phyloP scores from a whole-genome alignment of 2,329 filamentous ascomycete species.

The Didymella lethalis region DNA sequence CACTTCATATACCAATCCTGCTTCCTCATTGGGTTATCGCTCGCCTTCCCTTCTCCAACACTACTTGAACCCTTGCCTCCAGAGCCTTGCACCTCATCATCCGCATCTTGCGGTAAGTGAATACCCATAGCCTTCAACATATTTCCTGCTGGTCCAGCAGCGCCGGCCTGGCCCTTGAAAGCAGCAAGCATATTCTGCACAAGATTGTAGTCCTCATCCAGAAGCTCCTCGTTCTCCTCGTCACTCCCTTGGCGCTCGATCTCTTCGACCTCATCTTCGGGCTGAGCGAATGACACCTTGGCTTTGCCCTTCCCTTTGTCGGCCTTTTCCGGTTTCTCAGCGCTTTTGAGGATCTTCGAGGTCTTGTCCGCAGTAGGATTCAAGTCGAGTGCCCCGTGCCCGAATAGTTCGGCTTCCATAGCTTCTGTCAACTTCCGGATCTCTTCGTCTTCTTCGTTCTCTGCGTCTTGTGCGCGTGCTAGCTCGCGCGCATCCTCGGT shows the following conservation, averaged over 20 bases:
- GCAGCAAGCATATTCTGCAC: constrained; percentile 91
- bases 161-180: constrained; percentile 87
- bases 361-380: constrained; percentile 30
- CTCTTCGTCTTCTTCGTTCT: constrained; percentile 59
- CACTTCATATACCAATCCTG: constrained; percentile 20
- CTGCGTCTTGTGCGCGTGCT: constrained; percentile 52
- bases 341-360: constrained; percentile 3
- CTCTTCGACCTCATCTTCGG: constrained; percentile 51
- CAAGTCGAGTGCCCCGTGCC: constrained; percentile 69
- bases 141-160: constrained; percentile 86
- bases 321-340: constrained; percentile 5
- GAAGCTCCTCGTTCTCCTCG: constrained; percentile 58
- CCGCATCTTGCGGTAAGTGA: constrained; percentile 80
- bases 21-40: constrained; percentile 17
- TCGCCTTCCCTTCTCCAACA: constrained; percentile 17
- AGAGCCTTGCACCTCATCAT: constrained; percentile 51
- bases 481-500: constrained; percentile 47
- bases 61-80: not conserved
- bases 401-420: constrained; percentile 77
- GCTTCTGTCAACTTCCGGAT: constrained; percentile 71
- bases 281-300: constrained; percentile 16
- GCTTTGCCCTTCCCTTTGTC: constrained; percentile 32
- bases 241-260: constrained; percentile 72
- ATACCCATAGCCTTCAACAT: constrained; percentile 87
- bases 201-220: constrained; percentile 84